Evolutionary conservation across 2,329 filamentous ascomycete genomes (phyloP), one percentile per base, ranked within the genome.

Genomic region (Arachnopeziza araneosa): DNA sequence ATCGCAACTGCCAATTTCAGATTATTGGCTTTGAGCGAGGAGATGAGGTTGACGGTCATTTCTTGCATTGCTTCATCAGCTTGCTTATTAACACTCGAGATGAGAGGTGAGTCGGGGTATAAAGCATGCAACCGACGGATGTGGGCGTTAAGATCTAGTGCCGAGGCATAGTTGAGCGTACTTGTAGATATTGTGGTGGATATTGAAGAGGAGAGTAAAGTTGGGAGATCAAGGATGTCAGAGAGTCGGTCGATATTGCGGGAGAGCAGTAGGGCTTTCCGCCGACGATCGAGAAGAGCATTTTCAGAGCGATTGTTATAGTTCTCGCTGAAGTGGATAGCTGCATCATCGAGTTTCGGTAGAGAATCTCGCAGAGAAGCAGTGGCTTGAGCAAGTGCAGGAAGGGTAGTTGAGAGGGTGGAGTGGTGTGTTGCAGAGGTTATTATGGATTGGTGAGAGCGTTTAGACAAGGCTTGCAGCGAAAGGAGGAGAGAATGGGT

Each of bases 91-190:
- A 98, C 87, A 24, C 88, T 87, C 21, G 80, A 80, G 24, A 98
- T 83, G 51, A 98, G 78, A 0, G 83, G 78, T 0, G 92, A 96
- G 56, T 87, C 80, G 0, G 93, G 89, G 72, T 97, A 96, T 26
- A 98, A 79, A 0, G 86, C 85, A 62, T 92, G 86, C 6, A 99
- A 80, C 8, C 95, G 85, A 67, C 91, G 90, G 71, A 97, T 95
- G 72, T 98, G 95, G n/a, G 90, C 88, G 71, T 96, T 89, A 1
- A 99, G 81, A 73, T 99, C 95, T 36, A 99, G 80, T 0, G 93
- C 93, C 0, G 91, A 90, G 1, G 92, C 88, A 77, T 97, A 96
- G 67, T 91, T 96, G 62, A 86, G 84, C 10, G 79, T 82, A 1
- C 59, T 52, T 49, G 56, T 26, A 32, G 65, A 54, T 21, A 82